Evolutionary conservation across 352 stramenopile genomes (phyloP).

Genomic region (Phytophthora ohioensis): DNA sequence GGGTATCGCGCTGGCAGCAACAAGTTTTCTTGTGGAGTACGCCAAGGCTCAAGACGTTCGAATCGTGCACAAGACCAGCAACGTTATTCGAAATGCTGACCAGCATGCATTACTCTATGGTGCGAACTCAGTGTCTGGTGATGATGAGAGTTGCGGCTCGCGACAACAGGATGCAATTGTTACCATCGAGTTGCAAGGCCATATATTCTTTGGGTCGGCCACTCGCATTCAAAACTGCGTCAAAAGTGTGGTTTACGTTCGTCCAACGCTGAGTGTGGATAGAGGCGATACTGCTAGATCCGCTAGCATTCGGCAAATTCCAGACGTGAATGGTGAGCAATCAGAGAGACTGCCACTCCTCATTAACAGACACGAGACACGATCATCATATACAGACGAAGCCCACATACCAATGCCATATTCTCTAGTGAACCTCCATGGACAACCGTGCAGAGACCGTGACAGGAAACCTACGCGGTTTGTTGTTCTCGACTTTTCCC

Average conservation of each 20-base stretch:
- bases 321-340: not conserved
- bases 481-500: conserved; percentile 82
- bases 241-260: conserved; percentile 70
- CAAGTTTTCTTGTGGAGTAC: conserved; percentile 89
- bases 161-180: conserved; percentile 65
- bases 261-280: conserved; percentile 1
- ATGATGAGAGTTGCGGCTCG: conserved; percentile 21
- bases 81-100: conserved; percentile 69
- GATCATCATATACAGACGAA: conserved; percentile 20
- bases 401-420: conserved; percentile 16
- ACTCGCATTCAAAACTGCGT: conserved; percentile 76
- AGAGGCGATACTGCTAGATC: conserved; percentile 1
- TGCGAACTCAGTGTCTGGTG: conserved; percentile 8
- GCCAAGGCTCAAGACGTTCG: conserved; percentile 68
- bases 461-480: conserved; percentile 56
- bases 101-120: conserved; percentile 65
- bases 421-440: conserved; percentile 57
- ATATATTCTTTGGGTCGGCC: conserved; percentile 84
- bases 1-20: conserved; percentile 59
- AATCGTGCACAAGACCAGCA: conserved; percentile 69
- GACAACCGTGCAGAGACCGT: conserved; percentile 41
- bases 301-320: not conserved
- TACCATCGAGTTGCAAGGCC: conserved; percentile 71
- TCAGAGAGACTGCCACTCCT: conserved; percentile 27
- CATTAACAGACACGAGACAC: conserved; percentile 6